Conservation (phyloP, 805 yeast species). For the Candida vaughaniae region DNA sequence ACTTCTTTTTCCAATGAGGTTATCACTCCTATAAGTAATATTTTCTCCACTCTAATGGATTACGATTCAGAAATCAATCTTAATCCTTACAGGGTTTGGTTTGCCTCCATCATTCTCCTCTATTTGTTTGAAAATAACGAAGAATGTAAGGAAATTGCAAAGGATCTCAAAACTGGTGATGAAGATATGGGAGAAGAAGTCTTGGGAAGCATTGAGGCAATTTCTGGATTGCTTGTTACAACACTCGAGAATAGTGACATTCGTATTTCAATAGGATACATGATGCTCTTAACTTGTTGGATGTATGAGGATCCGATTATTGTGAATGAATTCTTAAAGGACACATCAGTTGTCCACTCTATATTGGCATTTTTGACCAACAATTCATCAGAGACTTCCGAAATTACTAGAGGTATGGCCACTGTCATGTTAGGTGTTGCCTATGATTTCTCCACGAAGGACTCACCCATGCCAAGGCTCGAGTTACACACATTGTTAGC, state of each 20-base stretch:
- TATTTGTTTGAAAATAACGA: slow-evolving; percentile 57
- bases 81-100: slow-evolving; percentile 89
- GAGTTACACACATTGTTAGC: slow-evolving; percentile 62
- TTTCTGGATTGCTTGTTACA: slow-evolving; percentile 70
- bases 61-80: slow-evolving; percentile 62
- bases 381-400: slow-evolving; percentile 47
- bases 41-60: slow-evolving; percentile 70
- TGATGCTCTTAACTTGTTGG: slow-evolving; percentile 74
- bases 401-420: slow-evolving; percentile 69
- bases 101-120: slow-evolving; percentile 66
- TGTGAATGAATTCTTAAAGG: slow-evolving; percentile 71
- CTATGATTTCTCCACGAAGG: slow-evolving; percentile 68
- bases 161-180: slow-evolving; percentile 55
- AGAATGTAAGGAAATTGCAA: slow-evolving; percentile 48
- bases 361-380: slow-evolving; percentile 60
- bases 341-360: slow-evolving; percentile 63
- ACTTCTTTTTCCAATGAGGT: neutral
- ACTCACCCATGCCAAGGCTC: slow-evolving; percentile 62
- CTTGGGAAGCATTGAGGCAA: slow-evolving; percentile 67
- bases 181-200: slow-evolving; percentile 67
- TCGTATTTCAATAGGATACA: slow-evolving; percentile 73
- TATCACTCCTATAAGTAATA: slow-evolving; percentile 49
- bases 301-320: slow-evolving; percentile 74
- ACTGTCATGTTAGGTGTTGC: slow-evolving; percentile 69
- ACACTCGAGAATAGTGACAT: slow-evolving; percentile 63